These are phyloP conservation scores for Arthrobotrys entomopaga DNA, from an alignment of 2,329 filamentous ascomycete species.

Conservation along the genomic window DNA sequence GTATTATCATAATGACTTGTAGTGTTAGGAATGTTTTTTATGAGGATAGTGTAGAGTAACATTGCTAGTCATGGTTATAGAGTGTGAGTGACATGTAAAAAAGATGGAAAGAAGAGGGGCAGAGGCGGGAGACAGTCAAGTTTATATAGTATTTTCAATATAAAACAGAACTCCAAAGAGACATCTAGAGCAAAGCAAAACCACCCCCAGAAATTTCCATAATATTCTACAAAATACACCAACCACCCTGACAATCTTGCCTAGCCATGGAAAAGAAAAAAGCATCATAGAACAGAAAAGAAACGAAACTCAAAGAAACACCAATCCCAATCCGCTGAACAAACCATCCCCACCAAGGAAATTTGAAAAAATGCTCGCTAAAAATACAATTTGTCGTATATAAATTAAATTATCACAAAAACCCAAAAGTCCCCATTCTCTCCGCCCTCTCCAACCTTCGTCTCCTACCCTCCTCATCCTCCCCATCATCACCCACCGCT, in stretches of 20 bases:
- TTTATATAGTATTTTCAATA: too few species aligned
- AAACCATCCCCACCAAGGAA: not conserved
- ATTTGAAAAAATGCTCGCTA: not conserved
- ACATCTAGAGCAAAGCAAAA: too few species aligned
- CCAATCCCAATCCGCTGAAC: not conserved
- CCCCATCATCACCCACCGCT: slow-evolving; percentile 10
- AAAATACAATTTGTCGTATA: not conserved
- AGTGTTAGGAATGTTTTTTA: too few species aligned
- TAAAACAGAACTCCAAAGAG: too few species aligned
- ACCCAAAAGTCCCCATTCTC: slow-evolving; percentile 48
- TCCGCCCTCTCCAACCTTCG: slow-evolving; percentile 36
- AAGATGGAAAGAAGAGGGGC: too few species aligned
- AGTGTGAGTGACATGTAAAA: too few species aligned
- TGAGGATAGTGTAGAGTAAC: too few species aligned
- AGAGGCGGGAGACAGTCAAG: too few species aligned
- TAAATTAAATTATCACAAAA: slow-evolving; percentile 21
- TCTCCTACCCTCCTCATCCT: slow-evolving; percentile 24
- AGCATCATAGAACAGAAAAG: not conserved
- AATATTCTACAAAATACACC: slow-evolving; percentile 1
- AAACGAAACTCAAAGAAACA: not conserved
- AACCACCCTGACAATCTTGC: not conserved
- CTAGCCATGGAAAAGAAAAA: not conserved
- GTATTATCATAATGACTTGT: too few species aligned
- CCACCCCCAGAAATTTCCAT: not conserved
- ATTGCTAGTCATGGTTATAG: too few species aligned